Base-by-base conservation (phyloP, 371 early-diverging fungal genomes). In the Parasitella parasitica region DNA sequence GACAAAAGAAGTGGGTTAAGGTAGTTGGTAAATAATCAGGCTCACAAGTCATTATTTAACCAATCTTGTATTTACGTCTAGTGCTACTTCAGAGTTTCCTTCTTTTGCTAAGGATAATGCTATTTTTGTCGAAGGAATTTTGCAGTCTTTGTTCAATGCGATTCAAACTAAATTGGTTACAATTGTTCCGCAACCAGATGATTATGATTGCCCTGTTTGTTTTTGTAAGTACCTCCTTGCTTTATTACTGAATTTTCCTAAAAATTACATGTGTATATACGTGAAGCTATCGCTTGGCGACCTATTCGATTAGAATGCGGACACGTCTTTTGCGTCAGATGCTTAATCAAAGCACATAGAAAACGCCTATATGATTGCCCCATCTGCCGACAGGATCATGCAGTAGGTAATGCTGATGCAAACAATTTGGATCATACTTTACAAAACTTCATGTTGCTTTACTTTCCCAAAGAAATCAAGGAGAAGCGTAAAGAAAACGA, bases 241-340 rank as follows among this genome's bases (percentile, higher is more conserved):
- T 22, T 4, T 2, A 36, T 13, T 32, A 8, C 9, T 36, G 0
- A 13, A 13, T 54, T 20, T 4, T 4, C 18, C 12, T 13, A 18
- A 3, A 12, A 24, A 46, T 46, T 46, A 32, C n/a, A 32, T 46
- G 46, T 12, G n/a, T n/a, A n/a, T n/a, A n/a, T n/a, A n/a, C 46
- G 20, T 32, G 3, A 61, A 73, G 73, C 60, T 35, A 59, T 92
- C 49, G 79, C 84, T 4, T 92, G 91, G 91, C 76, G 85, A 30
- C 92, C 92, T 9, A 86, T 92, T 54, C 86, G 91, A 1, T 69
- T 92, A 16, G 69, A 73, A 30, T 92, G 92, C 66, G 63, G 71
- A 0, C 92, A 92, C 62, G 77, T 89, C 7, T 92, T 88, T 59
- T 92, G 92, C 63, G 82, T 88, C 12, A 84, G 88, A 0, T 92